Base-by-base conservation (phyloP, 257 asterid species). In the Petrea volubilis region DNA sequence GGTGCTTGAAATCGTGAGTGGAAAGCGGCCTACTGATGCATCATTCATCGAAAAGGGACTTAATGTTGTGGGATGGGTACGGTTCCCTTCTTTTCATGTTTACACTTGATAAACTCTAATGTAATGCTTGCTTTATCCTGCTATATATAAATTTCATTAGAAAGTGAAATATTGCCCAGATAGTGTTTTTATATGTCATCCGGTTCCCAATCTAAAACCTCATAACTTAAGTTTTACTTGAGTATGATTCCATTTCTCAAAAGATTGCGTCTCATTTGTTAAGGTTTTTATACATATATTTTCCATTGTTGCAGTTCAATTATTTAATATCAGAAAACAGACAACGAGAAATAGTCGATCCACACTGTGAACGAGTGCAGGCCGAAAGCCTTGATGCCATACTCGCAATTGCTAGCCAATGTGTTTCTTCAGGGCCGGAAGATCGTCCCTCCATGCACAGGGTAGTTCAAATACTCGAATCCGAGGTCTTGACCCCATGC, bases 371-470 rank as follows among this genome's bases (percentile, higher is more conserved):
- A 75, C 90, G 96, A 50, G 88, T 86, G 38, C 88, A 86, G 79
- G 60, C 83, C 6, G 96, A 91, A 76, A 89, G 88, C 82, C 91
- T 93, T 13, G 96, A 89, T 24, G 85, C 93, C 74, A 71, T 91
- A 41, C 89, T 93, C 53, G 79, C 91, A 56, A 81, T 87, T 57
- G 94, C 98, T 51, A 87, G 85, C 80, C 96, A 89, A 41, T 93
- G 98, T 18, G 97, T 93, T 9, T 89, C 92, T 72, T 82, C 94
- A 63, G 77, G 68, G 58, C 96, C 98, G 0, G 97, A 93, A 67
- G 97, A 93, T 60, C 92, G 98, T 74, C 98, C 97, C 74, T 86
- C 98, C 41, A 93, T 90, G 88, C 97, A 90, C 77, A 77, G 96
- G 68, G 96, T 93, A n/a, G 95, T 88, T 70, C 98, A 93, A 78